Percentiles rank a stretch among this genome's conserved stretches.
Evolutionary conservation across 177 flowering plant species (phyloP).

Genomic region (Tripterygium wilfordii): DNA sequence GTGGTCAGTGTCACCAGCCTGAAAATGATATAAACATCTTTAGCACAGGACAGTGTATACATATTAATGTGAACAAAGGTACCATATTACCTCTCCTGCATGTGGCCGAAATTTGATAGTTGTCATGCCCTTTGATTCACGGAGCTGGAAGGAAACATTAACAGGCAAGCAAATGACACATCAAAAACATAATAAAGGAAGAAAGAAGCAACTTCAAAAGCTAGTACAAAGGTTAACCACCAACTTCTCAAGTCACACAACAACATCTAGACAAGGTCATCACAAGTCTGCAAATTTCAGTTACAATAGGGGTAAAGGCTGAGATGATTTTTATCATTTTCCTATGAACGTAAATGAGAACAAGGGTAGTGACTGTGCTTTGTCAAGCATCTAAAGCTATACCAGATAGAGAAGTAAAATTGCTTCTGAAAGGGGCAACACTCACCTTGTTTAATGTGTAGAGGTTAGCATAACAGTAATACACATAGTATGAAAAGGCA

Average conservation of each 20-base stretch:
- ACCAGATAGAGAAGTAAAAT: not conserved
- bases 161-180: not conserved
- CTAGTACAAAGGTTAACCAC: no score
- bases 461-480: slow-evolving; percentile 57
- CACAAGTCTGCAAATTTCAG: no score
- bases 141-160: slow-evolving; percentile 34
- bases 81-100: slow-evolving; percentile 47
- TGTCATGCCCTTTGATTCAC: slow-evolving; percentile 60
- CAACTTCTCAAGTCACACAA: no score
- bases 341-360: no score
- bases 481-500: slow-evolving; percentile 56
- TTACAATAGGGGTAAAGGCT: no score
- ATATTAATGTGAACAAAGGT: not conserved
- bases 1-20: slow-evolving; percentile 70
- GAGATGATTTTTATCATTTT: no score
- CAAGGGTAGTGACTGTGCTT: no score
- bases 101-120: slow-evolving; percentile 63
- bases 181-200: no score
- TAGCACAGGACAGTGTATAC: not conserved
- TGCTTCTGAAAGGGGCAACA: not conserved
- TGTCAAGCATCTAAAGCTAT: not conserved
- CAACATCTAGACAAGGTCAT: no score
- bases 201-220: no score
- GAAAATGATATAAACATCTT: slow-evolving; percentile 8
- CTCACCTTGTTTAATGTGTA: slow-evolving; percentile 60